phyloP scores from a whole-genome alignment of 2,329 filamentous ascomycete genomes.

The Triangularia setosa region DNA sequence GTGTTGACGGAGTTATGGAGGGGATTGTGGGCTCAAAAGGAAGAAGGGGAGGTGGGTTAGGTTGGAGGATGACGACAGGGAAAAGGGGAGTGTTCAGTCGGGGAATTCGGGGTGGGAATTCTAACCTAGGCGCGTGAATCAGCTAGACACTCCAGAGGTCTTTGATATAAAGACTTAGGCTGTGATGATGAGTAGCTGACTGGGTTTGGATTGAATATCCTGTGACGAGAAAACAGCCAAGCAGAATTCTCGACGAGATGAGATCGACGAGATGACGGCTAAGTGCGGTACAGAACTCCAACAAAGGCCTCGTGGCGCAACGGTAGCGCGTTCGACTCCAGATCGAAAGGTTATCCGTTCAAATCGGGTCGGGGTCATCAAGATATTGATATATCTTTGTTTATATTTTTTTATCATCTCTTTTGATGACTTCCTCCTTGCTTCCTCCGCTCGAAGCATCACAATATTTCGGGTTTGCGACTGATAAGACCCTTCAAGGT shows the following conservation, averaged over 20 bases:
- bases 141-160: too few relatives aligned
- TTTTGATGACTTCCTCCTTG: not conserved
- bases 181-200: too few relatives aligned
- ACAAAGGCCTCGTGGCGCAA: constrained; percentile 8
- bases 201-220: too few relatives aligned
- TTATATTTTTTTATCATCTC: not conserved
- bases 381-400: not conserved
- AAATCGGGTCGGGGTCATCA: constrained; percentile 13
- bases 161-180: too few relatives aligned
- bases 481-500: not conserved
- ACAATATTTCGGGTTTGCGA: not conserved
- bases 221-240: not conserved
- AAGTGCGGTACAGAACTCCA: not conserved
- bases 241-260: too few relatives aligned
- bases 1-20: not conserved
- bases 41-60: not conserved
- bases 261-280: not conserved
- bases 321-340: constrained; percentile 17
- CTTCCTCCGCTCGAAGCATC: not conserved
- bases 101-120: not conserved
- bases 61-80: not conserved
- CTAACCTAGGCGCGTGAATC: not conserved
- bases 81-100: not conserved
- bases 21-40: not conserved
- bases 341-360: constrained; percentile 19